Evolutionary conservation across 2,329 filamentous ascomycete species (phyloP).

Genomic region (Penicillium sp.): DNA sequence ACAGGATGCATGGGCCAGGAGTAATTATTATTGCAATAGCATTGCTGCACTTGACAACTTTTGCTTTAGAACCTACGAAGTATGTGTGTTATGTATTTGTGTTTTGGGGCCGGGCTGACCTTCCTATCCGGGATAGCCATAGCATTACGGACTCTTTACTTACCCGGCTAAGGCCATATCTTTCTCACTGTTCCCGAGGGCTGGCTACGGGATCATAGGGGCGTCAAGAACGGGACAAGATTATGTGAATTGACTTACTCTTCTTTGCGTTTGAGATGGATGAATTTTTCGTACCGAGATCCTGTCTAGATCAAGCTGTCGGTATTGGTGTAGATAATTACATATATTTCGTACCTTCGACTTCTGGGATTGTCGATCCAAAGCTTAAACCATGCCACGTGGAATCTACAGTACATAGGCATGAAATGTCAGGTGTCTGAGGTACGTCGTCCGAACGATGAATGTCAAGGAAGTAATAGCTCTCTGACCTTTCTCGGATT

Average conservation of each 20-base stretch:
- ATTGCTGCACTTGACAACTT: not conserved
- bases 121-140: constrained; percentile 1
- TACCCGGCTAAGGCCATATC: not conserved
- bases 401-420: no score
- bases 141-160: not conserved
- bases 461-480: no score
- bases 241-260: not conserved
- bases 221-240: not conserved
- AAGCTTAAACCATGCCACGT: no score
- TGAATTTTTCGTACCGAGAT: not conserved
- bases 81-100: no score
- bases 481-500: no score
- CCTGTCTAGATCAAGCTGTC: not conserved
- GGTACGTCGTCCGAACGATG: no score
- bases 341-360: no score
- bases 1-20: not conserved
- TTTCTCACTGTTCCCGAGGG: no score
- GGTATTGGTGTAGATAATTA: not conserved
- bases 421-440: no score
- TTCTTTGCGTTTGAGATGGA: not conserved
- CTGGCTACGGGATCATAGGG: not conserved
- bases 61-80: not conserved
- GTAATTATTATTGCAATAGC: not conserved
- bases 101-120: not conserved
- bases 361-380: not conserved